Conservation (phyloP, 257 asterid species). For the Primulina eburnea region DNA sequence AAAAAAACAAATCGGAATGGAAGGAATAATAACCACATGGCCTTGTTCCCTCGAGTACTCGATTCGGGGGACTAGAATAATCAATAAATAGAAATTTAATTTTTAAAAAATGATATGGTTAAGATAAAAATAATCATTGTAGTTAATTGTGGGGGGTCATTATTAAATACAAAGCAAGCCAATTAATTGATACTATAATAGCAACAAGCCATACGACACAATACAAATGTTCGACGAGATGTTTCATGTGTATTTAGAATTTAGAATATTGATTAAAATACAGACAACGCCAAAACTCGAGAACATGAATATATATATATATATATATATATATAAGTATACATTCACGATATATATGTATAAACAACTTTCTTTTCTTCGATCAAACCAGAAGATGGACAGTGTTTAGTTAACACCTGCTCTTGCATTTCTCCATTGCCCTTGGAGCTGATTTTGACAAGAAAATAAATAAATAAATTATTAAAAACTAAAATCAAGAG, state of each 20-base stretch:
- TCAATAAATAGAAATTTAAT: constrained; percentile 24
- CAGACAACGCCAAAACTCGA: constrained; percentile 43
- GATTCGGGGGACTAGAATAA: constrained; percentile 34
- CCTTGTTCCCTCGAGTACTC: constrained; percentile 52
- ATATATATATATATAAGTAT: too few relatives aligned
- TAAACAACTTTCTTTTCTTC: constrained; percentile 25
- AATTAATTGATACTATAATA: constrained; percentile 28
- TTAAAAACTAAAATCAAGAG: background rate
- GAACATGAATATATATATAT: too few relatives aligned
- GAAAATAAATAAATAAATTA: background rate
- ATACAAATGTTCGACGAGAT: constrained; percentile 44
- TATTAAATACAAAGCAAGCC: constrained; percentile 34
- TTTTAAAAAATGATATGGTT: constrained; percentile 32
- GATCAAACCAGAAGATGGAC: constrained; percentile 29
- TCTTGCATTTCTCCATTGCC: constrained; percentile 88
- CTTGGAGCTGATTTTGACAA: constrained; percentile 56
- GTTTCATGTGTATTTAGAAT: constrained; percentile 28
- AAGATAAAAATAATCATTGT: constrained; percentile 21
- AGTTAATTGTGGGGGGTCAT: constrained; percentile 19
- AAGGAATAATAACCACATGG: constrained; percentile 61
- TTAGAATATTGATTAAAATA: constrained; percentile 28
- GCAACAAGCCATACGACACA: constrained; percentile 43
- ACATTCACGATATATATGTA: constrained; percentile 12
- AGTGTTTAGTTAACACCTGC: constrained; percentile 39
- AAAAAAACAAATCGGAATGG: constrained; percentile 27